Percentiles rank a stretch among this genome's conserved stretches.
phyloP scores from a whole-genome alignment of 345 rosid genomes.

The Excoecaria agallocha region DNA sequence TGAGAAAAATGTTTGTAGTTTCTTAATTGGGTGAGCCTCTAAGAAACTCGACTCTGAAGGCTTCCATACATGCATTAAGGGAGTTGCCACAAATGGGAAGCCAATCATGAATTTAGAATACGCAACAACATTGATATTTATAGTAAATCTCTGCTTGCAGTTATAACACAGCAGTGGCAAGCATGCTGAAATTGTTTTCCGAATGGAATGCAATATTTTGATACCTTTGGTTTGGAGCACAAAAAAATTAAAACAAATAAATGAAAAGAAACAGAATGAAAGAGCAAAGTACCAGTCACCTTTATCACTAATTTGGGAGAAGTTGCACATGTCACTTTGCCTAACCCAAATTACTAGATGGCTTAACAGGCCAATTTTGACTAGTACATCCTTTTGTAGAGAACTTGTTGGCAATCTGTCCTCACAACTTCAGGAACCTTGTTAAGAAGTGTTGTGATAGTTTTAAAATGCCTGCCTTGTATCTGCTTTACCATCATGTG shows the following conservation, averaged over 20 bases:
- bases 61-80: background rate
- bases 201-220: too few species aligned
- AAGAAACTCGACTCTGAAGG: background rate
- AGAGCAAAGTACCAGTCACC: background rate
- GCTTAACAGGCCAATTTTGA: background rate
- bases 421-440: background rate
- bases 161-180: background rate
- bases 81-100: background rate
- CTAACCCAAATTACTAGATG: background rate
- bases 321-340: background rate
- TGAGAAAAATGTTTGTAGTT: too few species aligned
- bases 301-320: background rate
- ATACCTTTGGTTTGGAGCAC: too few species aligned
- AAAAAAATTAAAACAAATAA: too few species aligned
- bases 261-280: too few species aligned
- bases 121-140: too few species aligned
- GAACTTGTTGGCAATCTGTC: background rate
- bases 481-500: background rate
- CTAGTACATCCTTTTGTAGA: background rate
- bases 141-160: background rate
- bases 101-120: background rate
- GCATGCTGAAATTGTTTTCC: background rate
- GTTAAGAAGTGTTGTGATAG: background rate
- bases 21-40: too few species aligned
- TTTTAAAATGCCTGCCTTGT: background rate